These are phyloP conservation scores for Sideroxylon spinosum DNA, from an alignment of 179 eudicot species.

Conservation along the genomic window DNA sequence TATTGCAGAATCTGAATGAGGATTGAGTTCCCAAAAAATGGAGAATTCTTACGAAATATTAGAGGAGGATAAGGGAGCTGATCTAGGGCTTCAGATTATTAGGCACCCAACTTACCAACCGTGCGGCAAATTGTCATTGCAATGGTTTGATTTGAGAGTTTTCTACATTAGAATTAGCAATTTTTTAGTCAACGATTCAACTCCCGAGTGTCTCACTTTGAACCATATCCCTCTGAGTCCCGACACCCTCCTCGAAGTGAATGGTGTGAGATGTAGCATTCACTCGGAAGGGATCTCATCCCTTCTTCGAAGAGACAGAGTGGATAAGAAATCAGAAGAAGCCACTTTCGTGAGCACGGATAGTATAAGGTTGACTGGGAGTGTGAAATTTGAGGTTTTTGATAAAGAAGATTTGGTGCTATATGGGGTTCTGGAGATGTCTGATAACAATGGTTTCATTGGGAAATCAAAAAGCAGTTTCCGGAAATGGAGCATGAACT, in stretches of 20 bases:
- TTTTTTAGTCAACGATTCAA: conserved; percentile 32
- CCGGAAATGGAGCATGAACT: conserved; percentile 45
- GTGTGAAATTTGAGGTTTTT: conserved; percentile 48
- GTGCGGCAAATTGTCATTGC: conserved; percentile 26
- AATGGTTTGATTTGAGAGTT: conserved; percentile 52
- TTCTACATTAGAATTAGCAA: conserved; percentile 52
- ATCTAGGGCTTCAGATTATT: conserved; percentile 30
- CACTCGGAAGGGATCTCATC: conserved; percentile 39
- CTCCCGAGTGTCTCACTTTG: conserved; percentile 43
- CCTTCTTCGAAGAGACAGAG: conserved; percentile 36
- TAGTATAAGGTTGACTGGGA: conserved; percentile 43
- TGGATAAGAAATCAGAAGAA: conserved; percentile 52
- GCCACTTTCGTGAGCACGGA: conserved; percentile 57
- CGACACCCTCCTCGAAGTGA: conserved; percentile 49
- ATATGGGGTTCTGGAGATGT: conserved; percentile 42
- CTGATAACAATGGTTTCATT: conserved; percentile 25
- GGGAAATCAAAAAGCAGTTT: conserved; percentile 25
- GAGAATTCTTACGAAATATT: conserved; percentile 30
- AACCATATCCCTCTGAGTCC: conserved; percentile 49
- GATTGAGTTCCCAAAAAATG: conserved; percentile 25
- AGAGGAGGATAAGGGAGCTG: conserved; percentile 38
- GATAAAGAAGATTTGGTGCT: conserved; percentile 34
- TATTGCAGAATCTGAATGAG: conserved; percentile 13
- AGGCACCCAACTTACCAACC: conserved; percentile 39
- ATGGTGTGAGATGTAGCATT: conserved; percentile 38